Percentiles rank a stretch among this genome's conserved stretches.
phyloP scores from a whole-genome alignment of 2,329 filamentous ascomycete genomes.

The Triangularia setosa region DNA sequence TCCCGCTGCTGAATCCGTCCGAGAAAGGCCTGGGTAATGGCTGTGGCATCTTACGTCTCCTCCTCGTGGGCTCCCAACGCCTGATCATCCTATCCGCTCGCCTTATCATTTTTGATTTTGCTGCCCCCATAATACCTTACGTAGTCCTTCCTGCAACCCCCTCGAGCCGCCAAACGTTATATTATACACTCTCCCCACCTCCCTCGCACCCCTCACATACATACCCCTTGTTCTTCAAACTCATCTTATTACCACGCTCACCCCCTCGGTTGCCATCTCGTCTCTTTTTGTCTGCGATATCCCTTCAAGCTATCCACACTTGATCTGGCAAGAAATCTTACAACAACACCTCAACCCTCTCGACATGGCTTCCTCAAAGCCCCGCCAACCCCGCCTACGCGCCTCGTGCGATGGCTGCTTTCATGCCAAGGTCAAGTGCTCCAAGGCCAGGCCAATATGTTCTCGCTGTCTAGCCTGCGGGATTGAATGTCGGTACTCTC shows the following conservation, averaged over 20 bases:
- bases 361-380: constrained; percentile 26
- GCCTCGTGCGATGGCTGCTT: constrained; percentile 53
- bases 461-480: constrained; percentile 48
- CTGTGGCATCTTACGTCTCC: constrained; percentile 16
- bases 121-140: constrained; percentile 14
- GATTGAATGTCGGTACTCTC: constrained; percentile 49
- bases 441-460: constrained; percentile 50
- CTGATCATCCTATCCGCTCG: constrained; percentile 13
- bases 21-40: constrained; percentile 18
- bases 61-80: constrained; percentile 3
- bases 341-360: background rate
- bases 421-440: constrained; percentile 54
- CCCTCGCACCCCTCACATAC: constrained; percentile 14
- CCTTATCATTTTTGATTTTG: background rate
- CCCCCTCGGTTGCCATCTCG: background rate
- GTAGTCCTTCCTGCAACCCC: constrained; percentile 18
- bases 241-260: background rate
- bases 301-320: background rate
- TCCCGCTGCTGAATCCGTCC: constrained; percentile 7
- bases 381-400: constrained; percentile 29
- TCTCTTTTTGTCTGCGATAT: background rate
- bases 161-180: constrained; percentile 21
- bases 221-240: background rate
- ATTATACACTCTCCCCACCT: constrained; percentile 19
- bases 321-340: background rate